A percentile compares a stretch with the other conserved stretches of the same genome.
Conservation (phyloP, 2,329 filamentous ascomycete genomes). For the Penicillium expansum region DNA sequence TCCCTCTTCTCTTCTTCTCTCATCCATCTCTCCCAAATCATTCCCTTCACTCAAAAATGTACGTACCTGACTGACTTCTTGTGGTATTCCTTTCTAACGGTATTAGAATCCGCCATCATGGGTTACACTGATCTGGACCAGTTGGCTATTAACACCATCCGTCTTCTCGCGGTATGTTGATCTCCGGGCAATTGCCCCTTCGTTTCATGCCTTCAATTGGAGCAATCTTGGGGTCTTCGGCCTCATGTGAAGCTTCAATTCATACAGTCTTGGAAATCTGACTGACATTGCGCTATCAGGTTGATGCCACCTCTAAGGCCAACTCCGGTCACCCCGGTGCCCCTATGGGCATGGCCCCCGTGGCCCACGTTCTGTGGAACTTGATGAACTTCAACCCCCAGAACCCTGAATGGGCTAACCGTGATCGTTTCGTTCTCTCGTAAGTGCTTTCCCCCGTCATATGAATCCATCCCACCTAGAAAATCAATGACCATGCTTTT, state of each 20-base stretch:
- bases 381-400: slow-evolving; percentile 99
- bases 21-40: slow-evolving; percentile 19
- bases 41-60: slow-evolving; percentile 15
- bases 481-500: background rate
- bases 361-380: slow-evolving; percentile 96
- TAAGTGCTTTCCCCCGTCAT: slow-evolving; percentile 54
- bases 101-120: slow-evolving; percentile 60
- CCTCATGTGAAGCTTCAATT: background rate
- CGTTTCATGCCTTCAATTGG: background rate
- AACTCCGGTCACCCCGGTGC: slow-evolving; percentile 99
- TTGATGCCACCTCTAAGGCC: slow-evolving; percentile 93
- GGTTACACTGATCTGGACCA: slow-evolving; percentile 82
- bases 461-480: background rate
- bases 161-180: slow-evolving; percentile 81
- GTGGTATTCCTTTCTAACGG: slow-evolving; percentile 14
- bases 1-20: slow-evolving; percentile 20
- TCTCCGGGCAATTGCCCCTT: slow-evolving; percentile 1
- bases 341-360: slow-evolving; percentile 94
- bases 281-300: slow-evolving; percentile 53
- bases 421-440: slow-evolving; percentile 98
- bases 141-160: slow-evolving; percentile 97
- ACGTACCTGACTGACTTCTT: slow-evolving; percentile 4
- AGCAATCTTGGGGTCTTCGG: background rate
- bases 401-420: slow-evolving; percentile 95
- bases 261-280: background rate